phyloP scores from a whole-genome alignment of 192 early-diverging fungal species.

The Chytriomyces sp. region DNA sequence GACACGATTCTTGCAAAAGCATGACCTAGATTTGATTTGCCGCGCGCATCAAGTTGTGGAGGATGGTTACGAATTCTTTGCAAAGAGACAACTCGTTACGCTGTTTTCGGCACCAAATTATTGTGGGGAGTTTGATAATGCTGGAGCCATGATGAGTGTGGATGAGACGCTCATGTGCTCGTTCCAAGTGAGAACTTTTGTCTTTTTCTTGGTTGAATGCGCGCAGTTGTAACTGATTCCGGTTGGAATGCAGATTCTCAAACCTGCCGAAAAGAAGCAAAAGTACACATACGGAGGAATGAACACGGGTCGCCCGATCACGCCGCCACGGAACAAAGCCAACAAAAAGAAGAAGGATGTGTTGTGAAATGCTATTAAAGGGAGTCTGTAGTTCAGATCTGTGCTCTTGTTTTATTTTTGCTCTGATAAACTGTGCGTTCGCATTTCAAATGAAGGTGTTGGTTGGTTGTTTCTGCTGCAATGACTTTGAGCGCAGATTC shows the following conservation, averaged over 20 bases:
- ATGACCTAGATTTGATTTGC: constrained; percentile 97
- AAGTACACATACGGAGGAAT: constrained; percentile 76
- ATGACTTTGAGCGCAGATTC: too few species aligned
- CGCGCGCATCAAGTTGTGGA: constrained; percentile 98
- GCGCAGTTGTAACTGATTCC: background rate
- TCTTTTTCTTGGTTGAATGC: background rate
- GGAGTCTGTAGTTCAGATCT: too few species aligned
- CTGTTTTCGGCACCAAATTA: constrained; percentile 96
- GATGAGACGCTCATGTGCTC: constrained; percentile 72
- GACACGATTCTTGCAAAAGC: constrained; percentile 88
- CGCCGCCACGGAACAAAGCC: constrained; percentile 62
- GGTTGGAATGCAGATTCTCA: constrained; percentile 74
- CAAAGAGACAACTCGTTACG: constrained; percentile 92
- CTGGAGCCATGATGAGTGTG: constrained; percentile 72
- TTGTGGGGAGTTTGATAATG: constrained; percentile 80
- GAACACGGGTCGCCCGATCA: constrained; percentile 63
- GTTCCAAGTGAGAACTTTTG: constrained; percentile 52
- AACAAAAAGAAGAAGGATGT: constrained; percentile 38
- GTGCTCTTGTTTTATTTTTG: too few species aligned
- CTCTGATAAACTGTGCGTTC: too few species aligned
- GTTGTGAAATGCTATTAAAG: background rate
- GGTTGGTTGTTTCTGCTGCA: too few species aligned
- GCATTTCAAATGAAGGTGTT: too few species aligned
- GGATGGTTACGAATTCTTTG: constrained; percentile 98
- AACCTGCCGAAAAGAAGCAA: constrained; percentile 90